Evolutionary conservation across 164 flowering plant species (phyloP).

Genomic region (Malania oleifera): DNA sequence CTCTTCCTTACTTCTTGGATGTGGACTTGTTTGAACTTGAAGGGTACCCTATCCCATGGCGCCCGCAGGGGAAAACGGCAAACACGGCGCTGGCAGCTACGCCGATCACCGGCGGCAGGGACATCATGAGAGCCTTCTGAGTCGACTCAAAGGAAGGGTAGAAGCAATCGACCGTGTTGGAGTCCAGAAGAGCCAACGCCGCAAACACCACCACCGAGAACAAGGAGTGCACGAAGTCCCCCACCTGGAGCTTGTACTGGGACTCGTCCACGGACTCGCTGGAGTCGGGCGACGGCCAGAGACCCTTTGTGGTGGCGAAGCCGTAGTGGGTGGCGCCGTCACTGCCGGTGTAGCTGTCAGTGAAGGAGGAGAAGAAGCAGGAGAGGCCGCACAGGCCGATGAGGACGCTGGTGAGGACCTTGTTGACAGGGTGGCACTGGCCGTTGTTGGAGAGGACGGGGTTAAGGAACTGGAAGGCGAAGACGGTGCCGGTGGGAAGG

Average conservation of each 20-base stretch:
- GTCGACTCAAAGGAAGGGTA: constrained; percentile 46
- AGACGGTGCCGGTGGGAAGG: constrained; percentile 88
- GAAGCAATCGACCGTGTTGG: constrained; percentile 57
- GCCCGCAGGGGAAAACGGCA: constrained; percentile 55
- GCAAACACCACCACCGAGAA: constrained; percentile 50
- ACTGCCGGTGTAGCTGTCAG: constrained; percentile 59
- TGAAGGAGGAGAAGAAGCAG: constrained; percentile 62
- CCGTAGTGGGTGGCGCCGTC: constrained; percentile 59
- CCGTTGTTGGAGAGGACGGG: constrained; percentile 81
- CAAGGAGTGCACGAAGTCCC: constrained; percentile 74
- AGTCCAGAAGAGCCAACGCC: constrained; percentile 49
- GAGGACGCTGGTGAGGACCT: constrained; percentile 44
- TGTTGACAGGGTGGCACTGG: constrained; percentile 52
- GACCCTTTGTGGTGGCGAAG: constrained; percentile 54
- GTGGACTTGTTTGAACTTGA: constrained; percentile 2
- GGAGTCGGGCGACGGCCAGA: constrained; percentile 38
- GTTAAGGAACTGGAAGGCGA: constrained; percentile 67
- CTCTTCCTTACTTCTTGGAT: too few species aligned
- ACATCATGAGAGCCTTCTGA: constrained; percentile 47
- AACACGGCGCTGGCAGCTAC: constrained; percentile 43
- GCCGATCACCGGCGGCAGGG: constrained; percentile 68
- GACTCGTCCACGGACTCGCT: constrained; percentile 29
- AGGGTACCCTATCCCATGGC: constrained; percentile 85
- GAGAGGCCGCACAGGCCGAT: constrained; percentile 51
- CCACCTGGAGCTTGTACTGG: constrained; percentile 38